phyloP scores from a whole-genome alignment of 1,139 yeast species.

The Geotrichum siamense region DNA sequence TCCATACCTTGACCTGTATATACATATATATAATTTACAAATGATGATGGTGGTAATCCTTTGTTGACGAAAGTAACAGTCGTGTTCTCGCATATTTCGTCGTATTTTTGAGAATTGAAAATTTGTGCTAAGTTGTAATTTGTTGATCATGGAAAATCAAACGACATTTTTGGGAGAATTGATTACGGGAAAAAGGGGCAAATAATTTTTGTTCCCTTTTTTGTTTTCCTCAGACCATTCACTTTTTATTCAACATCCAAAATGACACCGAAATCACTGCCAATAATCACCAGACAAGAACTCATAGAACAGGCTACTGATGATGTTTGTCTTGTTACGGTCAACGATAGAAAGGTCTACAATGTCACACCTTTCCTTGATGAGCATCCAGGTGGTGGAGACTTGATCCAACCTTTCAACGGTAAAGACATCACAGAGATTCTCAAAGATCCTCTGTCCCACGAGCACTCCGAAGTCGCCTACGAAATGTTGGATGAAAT shows the following conservation, averaged over 20 bases:
- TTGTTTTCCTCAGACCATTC: background rate
- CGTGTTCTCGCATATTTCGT: too few species aligned
- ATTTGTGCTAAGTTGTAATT: too few species aligned
- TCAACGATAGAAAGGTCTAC: constrained; percentile 69
- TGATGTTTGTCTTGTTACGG: constrained; percentile 69
- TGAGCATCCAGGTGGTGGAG: constrained; percentile 86
- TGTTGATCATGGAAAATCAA: too few species aligned
- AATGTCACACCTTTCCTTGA: constrained; percentile 71
- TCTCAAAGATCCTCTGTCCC: constrained; percentile 61
- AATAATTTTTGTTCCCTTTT: background rate
- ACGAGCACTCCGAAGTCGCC: constrained; percentile 77
- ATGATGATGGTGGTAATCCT: too few species aligned
- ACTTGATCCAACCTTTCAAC: constrained; percentile 63
- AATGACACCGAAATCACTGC: constrained; percentile 27
- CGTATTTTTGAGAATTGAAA: too few species aligned
- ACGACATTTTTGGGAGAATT: too few species aligned
- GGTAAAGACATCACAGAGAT: constrained; percentile 79
- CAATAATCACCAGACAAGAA: constrained; percentile 39
- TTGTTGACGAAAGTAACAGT: too few species aligned
- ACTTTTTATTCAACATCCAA: background rate
- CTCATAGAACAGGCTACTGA: constrained; percentile 44
- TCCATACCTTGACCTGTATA: too few species aligned
- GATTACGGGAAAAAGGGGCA: too few species aligned
- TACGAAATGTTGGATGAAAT: constrained; percentile 84
- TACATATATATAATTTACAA: too few species aligned